Conservation (phyloP, 129 eudicot species). For the Lactuca sativa region DNA sequence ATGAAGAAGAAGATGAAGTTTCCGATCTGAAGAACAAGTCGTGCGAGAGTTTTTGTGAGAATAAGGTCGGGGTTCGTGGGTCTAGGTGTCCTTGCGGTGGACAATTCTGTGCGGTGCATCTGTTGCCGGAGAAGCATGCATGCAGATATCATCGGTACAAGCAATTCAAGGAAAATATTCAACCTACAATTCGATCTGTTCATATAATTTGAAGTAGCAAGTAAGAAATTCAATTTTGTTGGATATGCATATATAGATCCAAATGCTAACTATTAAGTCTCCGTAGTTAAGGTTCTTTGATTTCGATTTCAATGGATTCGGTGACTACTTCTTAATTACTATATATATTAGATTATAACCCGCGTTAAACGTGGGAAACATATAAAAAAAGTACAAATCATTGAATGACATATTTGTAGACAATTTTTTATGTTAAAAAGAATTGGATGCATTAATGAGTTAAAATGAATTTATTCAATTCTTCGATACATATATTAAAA, state of each 20-base stretch:
- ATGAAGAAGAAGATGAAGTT: not conserved
- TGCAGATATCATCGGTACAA: constrained; percentile 30
- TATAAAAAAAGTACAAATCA: too few species aligned
- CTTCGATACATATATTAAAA: too few species aligned
- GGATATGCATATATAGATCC: not conserved
- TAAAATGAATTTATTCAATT: too few species aligned
- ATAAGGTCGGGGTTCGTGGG: constrained; percentile 26
- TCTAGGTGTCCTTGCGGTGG: constrained; percentile 38
- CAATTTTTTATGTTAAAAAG: too few species aligned
- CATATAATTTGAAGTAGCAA: not conserved
- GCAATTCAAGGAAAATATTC: constrained; percentile 11
- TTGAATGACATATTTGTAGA: too few species aligned
- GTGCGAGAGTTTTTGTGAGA: constrained; percentile 27
- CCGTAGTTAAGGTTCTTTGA: not conserved
- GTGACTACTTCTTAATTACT: too few species aligned
- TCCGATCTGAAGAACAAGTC: not conserved
- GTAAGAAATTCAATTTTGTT: not conserved
- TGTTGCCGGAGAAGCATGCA: constrained; percentile 34
- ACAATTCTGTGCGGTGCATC: constrained; percentile 27
- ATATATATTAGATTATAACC: too few species aligned
- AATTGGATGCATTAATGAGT: too few species aligned
- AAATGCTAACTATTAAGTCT: too few species aligned
- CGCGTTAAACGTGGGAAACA: too few species aligned
- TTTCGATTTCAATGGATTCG: not conserved
- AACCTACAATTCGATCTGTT: not conserved